Percentiles rank a stretch among this genome's conserved stretches.
Evolutionary conservation across 306 rosid species (phyloP).

Genomic region (Mucuna pruriens): DNA sequence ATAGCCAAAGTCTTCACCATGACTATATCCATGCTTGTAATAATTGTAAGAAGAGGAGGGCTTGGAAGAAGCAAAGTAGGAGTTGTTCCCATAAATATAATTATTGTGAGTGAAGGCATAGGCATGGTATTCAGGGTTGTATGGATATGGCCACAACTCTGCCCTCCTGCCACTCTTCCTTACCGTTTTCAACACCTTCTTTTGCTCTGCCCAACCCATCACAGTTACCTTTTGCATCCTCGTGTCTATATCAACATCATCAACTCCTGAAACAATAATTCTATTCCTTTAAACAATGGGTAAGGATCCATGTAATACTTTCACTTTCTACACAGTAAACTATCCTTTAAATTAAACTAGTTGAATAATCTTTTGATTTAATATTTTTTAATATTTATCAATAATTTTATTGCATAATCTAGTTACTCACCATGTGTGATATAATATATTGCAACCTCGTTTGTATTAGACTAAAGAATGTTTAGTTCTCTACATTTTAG

Average conservation of each 20-base stretch:
- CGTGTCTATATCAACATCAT: slow-evolving; percentile 61
- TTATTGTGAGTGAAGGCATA: slow-evolving; percentile 45
- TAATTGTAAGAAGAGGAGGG: slow-evolving; percentile 52
- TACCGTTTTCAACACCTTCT: slow-evolving; percentile 61
- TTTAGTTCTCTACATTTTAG: too few relatives aligned
- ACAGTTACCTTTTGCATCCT: slow-evolving; percentile 77
- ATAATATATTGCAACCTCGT: too few relatives aligned
- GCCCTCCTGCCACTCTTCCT: slow-evolving; percentile 70
- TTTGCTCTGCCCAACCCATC: slow-evolving; percentile 73
- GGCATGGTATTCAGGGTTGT: slow-evolving; percentile 55
- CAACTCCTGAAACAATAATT: slow-evolving; percentile 62
- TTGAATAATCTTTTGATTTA: too few relatives aligned
- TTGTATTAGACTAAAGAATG: too few relatives aligned
- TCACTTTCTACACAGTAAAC: too few relatives aligned
- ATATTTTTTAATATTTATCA: too few relatives aligned
- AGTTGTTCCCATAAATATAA: neutral
- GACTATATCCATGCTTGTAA: slow-evolving; percentile 42
- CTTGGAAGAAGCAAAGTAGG: slow-evolving; percentile 14
- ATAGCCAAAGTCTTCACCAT: slow-evolving; percentile 46
- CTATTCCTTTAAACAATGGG: neutral
- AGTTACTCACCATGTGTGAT: too few relatives aligned
- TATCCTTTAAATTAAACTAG: too few relatives aligned
- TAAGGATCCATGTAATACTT: neutral
- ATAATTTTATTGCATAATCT: too few relatives aligned
- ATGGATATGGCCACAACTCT: slow-evolving; percentile 80